Base-by-base conservation (phyloP, 2,329 filamentous ascomycete genomes). In the Microdochium paspali region DNA sequence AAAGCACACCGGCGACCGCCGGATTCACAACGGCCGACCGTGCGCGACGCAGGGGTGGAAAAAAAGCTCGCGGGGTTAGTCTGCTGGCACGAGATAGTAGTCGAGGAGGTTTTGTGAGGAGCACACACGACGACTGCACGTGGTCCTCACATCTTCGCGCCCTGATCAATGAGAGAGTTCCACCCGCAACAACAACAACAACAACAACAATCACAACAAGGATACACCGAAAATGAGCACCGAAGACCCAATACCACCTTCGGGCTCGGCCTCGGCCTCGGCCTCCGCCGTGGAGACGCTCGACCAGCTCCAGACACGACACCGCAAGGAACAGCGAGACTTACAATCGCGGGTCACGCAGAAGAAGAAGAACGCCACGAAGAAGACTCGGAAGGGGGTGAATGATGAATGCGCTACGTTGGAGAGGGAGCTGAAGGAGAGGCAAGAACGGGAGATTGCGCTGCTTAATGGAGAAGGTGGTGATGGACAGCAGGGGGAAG, bases 351-450 rank as follows among this genome's bases (percentile, higher is more conserved):
- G 85, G 50, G 82, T 94, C 60, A 96, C 88, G 4, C 90, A 85
- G 68, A 97, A 96, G 76, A 98, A 96, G 75, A 97, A 96, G 73
- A 85, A 87, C 56, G 90, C 93, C 15, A 94, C 85, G 44, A 98
- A 97, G 69, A 89, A 82, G 80, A 90, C 76, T 56, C 80, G 71
- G 59, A 88, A 85, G 63, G 82, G 84, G 24, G 73, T 91, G 59
- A 88, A 85, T 35, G 75, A 85, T 46, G 87, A 91, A 61, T 89
- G 87, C 55, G 84, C 84, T 50, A 73, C 78, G 46, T 71, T 89
- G 53, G 86, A 91, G 63, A 71, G 77, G 7, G 67, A 79, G 47
- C 61, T 87, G 39, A 80, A 79, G 52, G 83, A 86, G 58, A 73
- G 76, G 54, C 87, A 93, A 47, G 76, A 73, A 10, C 70, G 69